These are phyloP conservation scores for Erysiphe pulchra DNA, from an alignment of 2,329 filamentous ascomycete genomes.

Conservation along the genomic window DNA sequence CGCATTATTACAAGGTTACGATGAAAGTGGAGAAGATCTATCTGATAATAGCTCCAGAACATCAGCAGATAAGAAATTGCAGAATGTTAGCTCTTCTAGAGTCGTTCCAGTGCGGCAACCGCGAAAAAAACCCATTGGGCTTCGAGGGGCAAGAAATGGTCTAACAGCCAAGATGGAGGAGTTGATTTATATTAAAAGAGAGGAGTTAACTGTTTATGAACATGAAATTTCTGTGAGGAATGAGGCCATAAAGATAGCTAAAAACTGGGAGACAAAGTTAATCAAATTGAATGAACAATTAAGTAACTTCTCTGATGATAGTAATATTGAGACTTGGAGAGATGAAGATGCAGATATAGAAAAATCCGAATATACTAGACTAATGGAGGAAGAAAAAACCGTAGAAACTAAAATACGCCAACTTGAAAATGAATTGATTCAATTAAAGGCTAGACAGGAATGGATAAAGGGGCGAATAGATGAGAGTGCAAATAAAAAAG, in stretches of 20 bases:
- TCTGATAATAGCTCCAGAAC: neutral
- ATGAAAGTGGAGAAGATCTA: slow-evolving; percentile 6
- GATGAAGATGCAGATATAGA: slow-evolving; percentile 18
- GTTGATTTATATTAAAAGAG: slow-evolving; percentile 37
- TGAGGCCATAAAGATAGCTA: slow-evolving; percentile 29
- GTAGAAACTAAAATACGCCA: slow-evolving; percentile 38
- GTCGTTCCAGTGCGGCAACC: slow-evolving; percentile 37
- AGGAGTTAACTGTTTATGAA: slow-evolving; percentile 37
- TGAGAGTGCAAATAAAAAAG: slow-evolving; percentile 36
- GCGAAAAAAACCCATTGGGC: slow-evolving; percentile 22
- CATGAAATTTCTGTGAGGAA: slow-evolving; percentile 29
- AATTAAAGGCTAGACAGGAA: slow-evolving; percentile 32
- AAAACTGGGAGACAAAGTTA: slow-evolving; percentile 22
- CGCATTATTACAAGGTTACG: slow-evolving; percentile 14
- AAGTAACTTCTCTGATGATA: slow-evolving; percentile 14
- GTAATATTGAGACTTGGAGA: slow-evolving; percentile 28
- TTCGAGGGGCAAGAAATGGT: slow-evolving; percentile 36
- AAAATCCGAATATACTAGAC: slow-evolving; percentile 33
- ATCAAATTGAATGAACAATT: slow-evolving; percentile 23
- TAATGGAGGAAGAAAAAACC: slow-evolving; percentile 25
- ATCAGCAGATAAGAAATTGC: slow-evolving; percentile 3
- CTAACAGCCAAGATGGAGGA: slow-evolving; percentile 36
- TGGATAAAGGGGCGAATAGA: slow-evolving; percentile 32
- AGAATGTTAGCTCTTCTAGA: slow-evolving; percentile 6
- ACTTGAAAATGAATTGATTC: slow-evolving; percentile 35